These are phyloP conservation scores for Trichoderma guizhouense DNA, from an alignment of 2,329 filamentous ascomycete species.

Conservation along the genomic window DNA sequence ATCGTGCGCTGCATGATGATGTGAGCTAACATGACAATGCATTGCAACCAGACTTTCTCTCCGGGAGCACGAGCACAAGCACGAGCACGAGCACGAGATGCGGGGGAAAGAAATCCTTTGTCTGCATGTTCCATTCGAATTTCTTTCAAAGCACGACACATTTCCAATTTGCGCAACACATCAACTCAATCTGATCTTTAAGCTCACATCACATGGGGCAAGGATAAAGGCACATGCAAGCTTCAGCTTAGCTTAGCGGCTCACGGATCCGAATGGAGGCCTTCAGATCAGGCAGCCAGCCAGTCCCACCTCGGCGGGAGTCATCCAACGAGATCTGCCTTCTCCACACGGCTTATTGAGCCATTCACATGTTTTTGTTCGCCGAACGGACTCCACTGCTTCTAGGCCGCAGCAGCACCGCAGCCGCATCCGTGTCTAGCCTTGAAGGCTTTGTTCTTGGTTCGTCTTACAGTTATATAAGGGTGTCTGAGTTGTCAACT, in stretches of 20 bases:
- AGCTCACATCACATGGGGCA: neutral
- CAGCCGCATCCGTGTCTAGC: neutral
- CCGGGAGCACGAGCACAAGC: neutral
- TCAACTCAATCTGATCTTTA: neutral
- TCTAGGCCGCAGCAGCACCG: slow-evolving; percentile 11
- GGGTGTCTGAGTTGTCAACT: neutral
- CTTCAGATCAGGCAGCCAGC: slow-evolving; percentile 4
- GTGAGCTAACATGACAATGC: neutral
- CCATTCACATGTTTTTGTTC: neutral
- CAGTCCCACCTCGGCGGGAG: slow-evolving; percentile 8
- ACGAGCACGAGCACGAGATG: neutral
- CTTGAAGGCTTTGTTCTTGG: neutral
- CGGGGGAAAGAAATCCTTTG: neutral
- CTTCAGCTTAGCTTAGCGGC: neutral
- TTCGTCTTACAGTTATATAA: neutral
- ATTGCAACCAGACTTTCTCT: neutral
- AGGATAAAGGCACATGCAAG: neutral
- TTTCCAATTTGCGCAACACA: neutral
- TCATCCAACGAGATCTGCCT: slow-evolving; percentile 11
- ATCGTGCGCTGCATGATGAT: neutral
- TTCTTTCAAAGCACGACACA: neutral
- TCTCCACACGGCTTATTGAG: neutral
- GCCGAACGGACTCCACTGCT: neutral
- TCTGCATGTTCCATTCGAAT: neutral
- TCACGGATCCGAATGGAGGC: neutral